Evolutionary conservation across 2,329 filamentous ascomycete species (phyloP), one percentile per base, ranked within the genome.

Genomic region (Sarocladium kiliense): DNA sequence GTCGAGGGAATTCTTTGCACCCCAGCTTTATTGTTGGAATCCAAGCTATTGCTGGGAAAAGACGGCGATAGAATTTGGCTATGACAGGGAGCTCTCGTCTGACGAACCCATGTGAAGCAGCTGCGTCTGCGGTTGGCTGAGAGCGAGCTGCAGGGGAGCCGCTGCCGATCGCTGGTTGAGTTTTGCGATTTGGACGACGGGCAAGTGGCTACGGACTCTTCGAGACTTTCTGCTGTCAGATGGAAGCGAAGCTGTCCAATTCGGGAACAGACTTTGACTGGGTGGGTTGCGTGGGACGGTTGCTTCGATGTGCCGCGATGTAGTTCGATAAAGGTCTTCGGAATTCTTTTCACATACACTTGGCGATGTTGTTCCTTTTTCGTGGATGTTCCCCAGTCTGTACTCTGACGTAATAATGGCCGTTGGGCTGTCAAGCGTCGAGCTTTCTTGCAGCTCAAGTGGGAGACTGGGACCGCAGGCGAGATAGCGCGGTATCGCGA

Each of bases 101-200:
- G 62, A 54, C 62, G 32, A 63, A 55, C 57, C 63, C 64, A 66
- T 66, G 58, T 65, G 58, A 57, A 55, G 53, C 7, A 21, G 23
- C 51, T 37, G 54, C 50, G 27, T 16, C 23, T 51, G 47, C 47
- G 47, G 47, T 51, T 51, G 47, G 47, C 30, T 51, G 47, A 36
- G 27, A 18, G 16, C 6, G n/a, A 16, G 16, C 47, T 51, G 47
- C 47, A 51, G 30, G 47, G 47, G 47, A 34, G 30, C 47, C 11
- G 27, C 3, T 51, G 47, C 30, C 47, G 47, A 51, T 51, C 47
- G 47, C 14, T 51, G 30, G 25, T 44, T 26, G 45, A 36, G n/a
- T 53, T 25, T 21, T 32, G 47, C 30, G 47, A 32, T 36, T 23
- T 27, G 18, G 18, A 51, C 27, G 30, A 11, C 7, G 44, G 44